Evolutionary conservation across 495 filamentous ascomycete genomes (phyloP), one percentile per base, ranked within the genome.

Genomic region (Recurvomyces mirabilis): DNA sequence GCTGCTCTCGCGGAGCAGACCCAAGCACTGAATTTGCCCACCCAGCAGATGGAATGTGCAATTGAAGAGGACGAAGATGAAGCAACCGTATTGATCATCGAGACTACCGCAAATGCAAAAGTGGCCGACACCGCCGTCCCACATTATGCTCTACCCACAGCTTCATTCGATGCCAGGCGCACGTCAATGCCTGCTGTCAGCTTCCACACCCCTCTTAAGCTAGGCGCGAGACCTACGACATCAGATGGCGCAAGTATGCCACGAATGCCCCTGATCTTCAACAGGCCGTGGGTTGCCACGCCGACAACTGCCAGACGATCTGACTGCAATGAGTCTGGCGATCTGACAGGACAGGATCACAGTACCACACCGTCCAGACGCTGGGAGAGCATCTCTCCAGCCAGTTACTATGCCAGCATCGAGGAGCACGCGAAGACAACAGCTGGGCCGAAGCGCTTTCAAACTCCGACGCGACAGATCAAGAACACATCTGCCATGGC

Each of bases 161-260:
- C 42, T 13, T 21, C 51, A 7, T 54, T 41, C 22, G 46, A 54
- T 30, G 51, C 51, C 14, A 41, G 51, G 19, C 51, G 51, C 34
- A 54, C 49, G 33, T 54, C 51, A 18, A 26, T 54, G 26, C 51
- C 51, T 15, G 35, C 47, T 4, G 32, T 46, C 31, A 23, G 5
- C 20, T 28, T 13, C 17, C 35, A 34, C 5, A 54, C 51, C 1
- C 51, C 51, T 15, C 11, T 32, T 10, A 50, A 50, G 28, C 21
- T 21, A 9, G 38, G 19, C 6, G 25, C 36, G 13, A 29, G 51
- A 17, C 51, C 51, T 11, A 17, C 32, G 15, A 54, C 51, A 7
- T 54, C 51, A 3, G 46, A 54, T 30, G 51, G 51, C 5, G 51
- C 41, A 4, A 54, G 51, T 38, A 42, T 45, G 15, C 36, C 47